Percentiles rank a stretch among this genome's conserved stretches.
phyloP scores from a whole-genome alignment of 768 basidiomycete genomes.

The Holtermannia corniformis region DNA sequence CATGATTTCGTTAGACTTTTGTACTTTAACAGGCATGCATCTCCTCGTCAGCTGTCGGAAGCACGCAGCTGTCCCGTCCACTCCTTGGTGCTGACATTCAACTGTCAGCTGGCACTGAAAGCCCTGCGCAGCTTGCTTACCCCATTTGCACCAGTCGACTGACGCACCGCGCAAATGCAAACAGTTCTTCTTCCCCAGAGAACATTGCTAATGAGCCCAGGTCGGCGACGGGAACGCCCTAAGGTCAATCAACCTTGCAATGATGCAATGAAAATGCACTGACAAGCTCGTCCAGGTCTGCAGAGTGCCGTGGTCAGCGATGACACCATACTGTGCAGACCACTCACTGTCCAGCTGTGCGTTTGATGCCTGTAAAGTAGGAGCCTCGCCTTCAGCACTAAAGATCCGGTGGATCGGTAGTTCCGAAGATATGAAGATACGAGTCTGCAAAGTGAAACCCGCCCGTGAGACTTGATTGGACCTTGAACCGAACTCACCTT shows the following conservation, averaged over 20 bases:
- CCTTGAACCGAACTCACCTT: slow-evolving; percentile 42
- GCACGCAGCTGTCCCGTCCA: background rate
- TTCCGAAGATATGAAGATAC: slow-evolving; percentile 83
- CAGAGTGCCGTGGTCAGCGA: background rate
- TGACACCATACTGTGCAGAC: no score
- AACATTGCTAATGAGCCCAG: slow-evolving; percentile 84
- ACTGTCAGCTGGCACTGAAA: background rate
- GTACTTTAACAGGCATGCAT: background rate
- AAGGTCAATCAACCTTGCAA: slow-evolving; percentile 4
- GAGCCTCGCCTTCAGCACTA: no score
- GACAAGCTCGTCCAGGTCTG: slow-evolving; percentile 92
- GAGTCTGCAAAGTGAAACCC: no score
- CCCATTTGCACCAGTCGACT: slow-evolving; percentile 18
- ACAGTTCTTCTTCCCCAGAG: slow-evolving; percentile 90
- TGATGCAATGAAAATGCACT: slow-evolving; percentile 12
- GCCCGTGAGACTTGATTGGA: background rate
- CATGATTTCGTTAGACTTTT: background rate
- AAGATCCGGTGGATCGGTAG: slow-evolving; percentile 86
- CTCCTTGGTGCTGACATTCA: background rate
- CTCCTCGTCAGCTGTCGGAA: no score
- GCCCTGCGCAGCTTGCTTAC: no score
- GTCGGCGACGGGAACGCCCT: slow-evolving; percentile 69
- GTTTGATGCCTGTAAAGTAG: no score
- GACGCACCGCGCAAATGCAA: slow-evolving; percentile 84
- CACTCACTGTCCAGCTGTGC: no score